Base-by-base conservation (phyloP, 306 rosid genomes). In the Cercis canadensis region DNA sequence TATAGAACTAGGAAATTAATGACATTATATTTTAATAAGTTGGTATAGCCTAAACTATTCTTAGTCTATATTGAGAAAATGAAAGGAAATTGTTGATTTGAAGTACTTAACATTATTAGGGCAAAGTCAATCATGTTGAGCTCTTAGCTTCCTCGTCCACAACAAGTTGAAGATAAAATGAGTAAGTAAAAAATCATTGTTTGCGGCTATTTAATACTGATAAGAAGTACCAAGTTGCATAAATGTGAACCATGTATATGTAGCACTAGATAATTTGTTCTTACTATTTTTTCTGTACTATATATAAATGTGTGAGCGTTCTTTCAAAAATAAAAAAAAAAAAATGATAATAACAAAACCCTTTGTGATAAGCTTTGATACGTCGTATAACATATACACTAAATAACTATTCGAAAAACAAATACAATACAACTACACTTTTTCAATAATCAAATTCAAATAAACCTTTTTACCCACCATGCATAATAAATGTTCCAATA, bases 401-500 rank as follows among this genome's bases (percentile, higher is more conserved):
- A 12, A 9, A 29, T 0, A 40, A 34, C n/a, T 32, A 59, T 7
- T 57, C 3, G 0, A 11, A 73, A 62, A 17, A 11, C 14, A 18
- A 36, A 21, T 37, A 54, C 29, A 63, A 32, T 3, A 7, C 17
- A 56, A 21, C 9, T 2, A 1, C 3, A 58, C 2, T 11, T 61
- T 24, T 33, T 36, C 33, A 31, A 4, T 5, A 50, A 65, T 7
- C 49, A 45, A 51, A 69, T 5, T 24, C 29, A 69, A 56, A 54
- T 45, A 33, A 47, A 53, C 52, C 65, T 61, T 61, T 45, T 68
- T 54, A 11, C n/a, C 33, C 14, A 37, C 54, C 40, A 37, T 67
- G 57, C 59, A 37, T 18, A 74, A 69, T 77, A 68, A 79, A 83
- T 81, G 83, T 74, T 76, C 49, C 29, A 24, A 24, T 24, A 24